phyloP scores from a whole-genome alignment of 2,329 filamentous ascomycete genomes.

The Thelonectria olida region DNA sequence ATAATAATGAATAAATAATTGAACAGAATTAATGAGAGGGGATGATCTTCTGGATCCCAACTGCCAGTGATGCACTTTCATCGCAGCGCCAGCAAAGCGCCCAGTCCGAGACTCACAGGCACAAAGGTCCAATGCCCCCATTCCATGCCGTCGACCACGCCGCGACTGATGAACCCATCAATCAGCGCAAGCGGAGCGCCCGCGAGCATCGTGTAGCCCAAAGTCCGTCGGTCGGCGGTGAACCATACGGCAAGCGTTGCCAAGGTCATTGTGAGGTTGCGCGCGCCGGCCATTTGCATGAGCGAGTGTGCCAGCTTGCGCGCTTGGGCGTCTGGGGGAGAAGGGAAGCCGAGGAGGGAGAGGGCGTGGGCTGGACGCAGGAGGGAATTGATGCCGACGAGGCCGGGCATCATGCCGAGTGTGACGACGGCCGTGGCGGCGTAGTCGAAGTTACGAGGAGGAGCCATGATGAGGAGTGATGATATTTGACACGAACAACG shows the following conservation, averaged over 20 bases:
- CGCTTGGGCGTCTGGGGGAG: neutral
- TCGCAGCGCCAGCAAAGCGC: neutral
- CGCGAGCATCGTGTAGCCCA: constrained; percentile 1
- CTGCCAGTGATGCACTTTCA: no score
- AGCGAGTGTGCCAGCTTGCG: neutral
- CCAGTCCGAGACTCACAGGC: constrained; percentile 5
- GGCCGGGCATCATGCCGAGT: constrained; percentile 1
- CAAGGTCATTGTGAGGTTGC: constrained; percentile 2
- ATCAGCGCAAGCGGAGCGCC: constrained; percentile 2
- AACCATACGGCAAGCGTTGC: neutral
- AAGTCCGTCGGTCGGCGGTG: constrained; percentile 1
- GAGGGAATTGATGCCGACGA: constrained; percentile 9
- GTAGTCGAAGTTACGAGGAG: neutral
- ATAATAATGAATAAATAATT: no score
- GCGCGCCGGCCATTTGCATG: constrained; percentile 1
- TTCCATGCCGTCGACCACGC: neutral
- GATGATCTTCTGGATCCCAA: no score
- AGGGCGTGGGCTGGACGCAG: neutral
- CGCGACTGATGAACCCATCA: constrained; percentile 4
- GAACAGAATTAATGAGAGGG: no score
- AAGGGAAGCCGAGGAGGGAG: constrained; percentile 3
- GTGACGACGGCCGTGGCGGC: constrained; percentile 2
- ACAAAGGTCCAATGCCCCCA: constrained; percentile 10
- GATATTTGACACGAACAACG: neutral
- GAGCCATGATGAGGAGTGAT: neutral